A percentile compares a stretch with the other conserved stretches of the same genome.
phyloP scores from a whole-genome alignment of 176 grass and related monocot genomes.

The Bonia amplexicaulis region DNA sequence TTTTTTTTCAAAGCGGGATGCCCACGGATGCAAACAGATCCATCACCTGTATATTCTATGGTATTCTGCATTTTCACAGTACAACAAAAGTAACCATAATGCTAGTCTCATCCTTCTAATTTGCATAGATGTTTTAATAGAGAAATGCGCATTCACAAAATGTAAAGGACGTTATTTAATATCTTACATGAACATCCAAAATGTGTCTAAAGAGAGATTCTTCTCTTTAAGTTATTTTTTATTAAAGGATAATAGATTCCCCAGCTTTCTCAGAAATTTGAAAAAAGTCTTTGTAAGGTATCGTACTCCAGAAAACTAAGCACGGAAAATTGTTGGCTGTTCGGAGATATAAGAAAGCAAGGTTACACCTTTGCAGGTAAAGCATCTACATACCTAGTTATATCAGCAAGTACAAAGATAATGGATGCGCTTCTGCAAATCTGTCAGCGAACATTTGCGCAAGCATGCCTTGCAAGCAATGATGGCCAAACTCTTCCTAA shows the following conservation, averaged over 20 bases:
- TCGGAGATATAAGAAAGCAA: not conserved
- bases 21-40: conserved; percentile 48
- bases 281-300: not conserved
- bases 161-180: not conserved
- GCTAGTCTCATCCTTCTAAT: not conserved
- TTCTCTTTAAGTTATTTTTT: not conserved
- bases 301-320: not conserved
- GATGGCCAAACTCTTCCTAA: too few relatives aligned
- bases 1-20: conserved; percentile 37
- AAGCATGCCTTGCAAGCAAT: not conserved
- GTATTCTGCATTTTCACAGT: conserved; percentile 23
- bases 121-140: not conserved
- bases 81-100: not conserved
- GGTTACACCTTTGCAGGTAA: not conserved
- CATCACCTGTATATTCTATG: conserved; percentile 47
- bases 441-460: not conserved
- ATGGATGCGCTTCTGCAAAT: not conserved
- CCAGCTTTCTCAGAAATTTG: not conserved
- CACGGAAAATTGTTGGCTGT: not conserved
- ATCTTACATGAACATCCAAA: not conserved
- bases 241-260: not conserved
- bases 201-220: not conserved
- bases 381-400: not conserved
- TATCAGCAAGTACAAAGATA: not conserved
- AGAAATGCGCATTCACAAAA: not conserved